Conservation (phyloP, 768 basidiomycete species). For the Auriscalpium vulgare region DNA sequence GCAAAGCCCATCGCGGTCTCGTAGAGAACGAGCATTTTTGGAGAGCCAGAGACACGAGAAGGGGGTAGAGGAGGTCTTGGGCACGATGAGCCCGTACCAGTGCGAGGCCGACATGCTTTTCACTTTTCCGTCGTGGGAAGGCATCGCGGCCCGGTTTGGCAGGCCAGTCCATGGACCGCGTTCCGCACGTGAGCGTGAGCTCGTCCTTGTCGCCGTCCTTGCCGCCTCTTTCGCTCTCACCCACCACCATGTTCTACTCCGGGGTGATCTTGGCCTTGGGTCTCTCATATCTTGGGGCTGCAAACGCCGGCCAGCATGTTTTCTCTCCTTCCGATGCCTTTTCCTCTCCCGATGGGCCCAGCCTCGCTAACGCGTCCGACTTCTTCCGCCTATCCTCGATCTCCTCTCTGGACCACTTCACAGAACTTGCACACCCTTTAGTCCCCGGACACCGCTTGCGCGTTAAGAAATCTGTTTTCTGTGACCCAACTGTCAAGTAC, state of each 20-base stretch:
- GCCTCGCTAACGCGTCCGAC: not conserved
- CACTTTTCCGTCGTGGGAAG: conserved; percentile 7
- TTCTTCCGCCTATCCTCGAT: not conserved
- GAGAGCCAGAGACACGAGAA: conserved; percentile 8
- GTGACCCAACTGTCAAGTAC: conserved; percentile 57
- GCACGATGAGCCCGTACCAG: not conserved
- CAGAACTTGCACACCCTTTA: conserved; percentile 29
- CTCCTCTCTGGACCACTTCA: conserved; percentile 12
- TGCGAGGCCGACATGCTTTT: not conserved
- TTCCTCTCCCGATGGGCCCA: not conserved
- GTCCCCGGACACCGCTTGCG: conserved; percentile 49
- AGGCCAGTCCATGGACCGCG: too few relatives aligned
- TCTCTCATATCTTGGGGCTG: not conserved
- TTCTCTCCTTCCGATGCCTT: not conserved
- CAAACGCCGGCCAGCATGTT: too few relatives aligned
- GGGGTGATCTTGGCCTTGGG: not conserved
- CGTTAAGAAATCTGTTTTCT: conserved; percentile 54
- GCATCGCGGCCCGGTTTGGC: too few relatives aligned
- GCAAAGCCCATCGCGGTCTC: conserved; percentile 96
- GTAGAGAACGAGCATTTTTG: conserved; percentile 85
- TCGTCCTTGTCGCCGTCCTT: too few relatives aligned
- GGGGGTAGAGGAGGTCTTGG: not conserved
- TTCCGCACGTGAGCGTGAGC: too few relatives aligned
- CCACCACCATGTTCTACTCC: not conserved
- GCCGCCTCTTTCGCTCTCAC: not conserved